phyloP scores from a whole-genome alignment of 2,329 filamentous ascomycete species.

The Byssothecium circinans region DNA sequence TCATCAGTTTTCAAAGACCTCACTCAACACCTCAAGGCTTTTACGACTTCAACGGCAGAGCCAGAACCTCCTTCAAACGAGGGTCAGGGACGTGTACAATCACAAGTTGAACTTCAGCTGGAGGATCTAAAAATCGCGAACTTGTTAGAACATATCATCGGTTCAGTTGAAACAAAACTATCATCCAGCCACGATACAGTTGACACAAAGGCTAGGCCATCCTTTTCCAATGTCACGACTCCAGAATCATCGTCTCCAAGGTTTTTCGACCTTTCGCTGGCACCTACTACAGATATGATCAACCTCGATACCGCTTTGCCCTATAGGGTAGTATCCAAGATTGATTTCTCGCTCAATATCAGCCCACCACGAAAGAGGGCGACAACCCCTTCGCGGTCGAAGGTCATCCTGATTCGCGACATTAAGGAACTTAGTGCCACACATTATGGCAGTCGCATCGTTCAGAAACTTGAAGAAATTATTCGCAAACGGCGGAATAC shows the following conservation, averaged over 20 bases:
- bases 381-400: constrained; percentile 44
- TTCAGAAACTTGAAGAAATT: constrained; percentile 69
- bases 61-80: constrained; percentile 14
- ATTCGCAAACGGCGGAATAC: constrained; percentile 72
- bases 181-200: constrained; percentile 14
- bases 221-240: constrained; percentile 1
- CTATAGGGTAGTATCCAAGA: constrained; percentile 12
- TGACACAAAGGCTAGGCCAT: neutral
- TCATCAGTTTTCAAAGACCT: constrained; percentile 23
- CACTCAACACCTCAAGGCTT: constrained; percentile 17
- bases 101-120: constrained; percentile 34
- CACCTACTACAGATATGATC: constrained; percentile 18
- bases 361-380: constrained; percentile 17
- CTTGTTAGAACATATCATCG: constrained; percentile 37
- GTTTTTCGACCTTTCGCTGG: constrained; percentile 38
- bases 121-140: constrained; percentile 42
- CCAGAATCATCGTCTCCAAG: constrained; percentile 14
- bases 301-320: constrained; percentile 32
- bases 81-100: constrained; percentile 22
- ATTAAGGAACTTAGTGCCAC: constrained; percentile 75
- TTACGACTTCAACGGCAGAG: constrained; percentile 13
- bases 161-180: constrained; percentile 36
- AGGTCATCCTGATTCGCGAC: constrained; percentile 80
- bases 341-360: constrained; percentile 23
- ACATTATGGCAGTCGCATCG: constrained; percentile 67